Conservation (phyloP, 2,329 filamentous ascomycete species). For the Penicillium brasilianum region DNA sequence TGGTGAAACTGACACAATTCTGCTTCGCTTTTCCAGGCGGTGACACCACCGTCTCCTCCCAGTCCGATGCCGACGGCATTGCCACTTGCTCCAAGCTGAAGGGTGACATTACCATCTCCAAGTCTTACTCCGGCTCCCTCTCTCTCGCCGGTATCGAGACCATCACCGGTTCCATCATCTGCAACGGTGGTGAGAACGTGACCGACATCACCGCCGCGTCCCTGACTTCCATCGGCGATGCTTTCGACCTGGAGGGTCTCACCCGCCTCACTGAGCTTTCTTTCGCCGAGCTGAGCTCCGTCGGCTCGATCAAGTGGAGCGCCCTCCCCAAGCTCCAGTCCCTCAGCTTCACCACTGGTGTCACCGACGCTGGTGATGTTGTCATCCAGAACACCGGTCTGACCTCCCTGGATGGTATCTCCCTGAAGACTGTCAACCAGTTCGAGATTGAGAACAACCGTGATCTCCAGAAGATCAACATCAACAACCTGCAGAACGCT, state of each 20-base stretch:
- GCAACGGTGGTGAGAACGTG: constrained; percentile 63
- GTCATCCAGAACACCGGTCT: constrained; percentile 86
- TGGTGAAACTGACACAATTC: not conserved
- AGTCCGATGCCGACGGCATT: constrained; percentile 67
- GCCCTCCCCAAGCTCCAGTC: constrained; percentile 69
- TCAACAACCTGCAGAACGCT: constrained; percentile 77
- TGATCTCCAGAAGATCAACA: constrained; percentile 73
- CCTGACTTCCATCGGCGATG: constrained; percentile 69
- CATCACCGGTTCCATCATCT: constrained; percentile 63
- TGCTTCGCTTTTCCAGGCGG: constrained; percentile 14
- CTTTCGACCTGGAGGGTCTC: constrained; percentile 72
- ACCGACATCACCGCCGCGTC: constrained; percentile 65
- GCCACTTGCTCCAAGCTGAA: constrained; percentile 69
- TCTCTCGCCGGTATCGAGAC: constrained; percentile 64
- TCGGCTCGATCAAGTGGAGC: constrained; percentile 72
- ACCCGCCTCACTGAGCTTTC: constrained; percentile 70
- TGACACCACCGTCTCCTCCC: constrained; percentile 59
- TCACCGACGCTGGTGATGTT: constrained; percentile 71
- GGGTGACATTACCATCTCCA: constrained; percentile 70
- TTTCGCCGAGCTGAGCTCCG: constrained; percentile 67
- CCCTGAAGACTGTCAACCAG: constrained; percentile 71
- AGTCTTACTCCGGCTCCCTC: constrained; percentile 62
- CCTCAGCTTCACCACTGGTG: constrained; percentile 65
- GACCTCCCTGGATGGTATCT: constrained; percentile 76
- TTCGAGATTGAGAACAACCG: constrained; percentile 92